Conservation (phyloP, 2,329 filamentous ascomycete species). For the Elsinoe batatas region DNA sequence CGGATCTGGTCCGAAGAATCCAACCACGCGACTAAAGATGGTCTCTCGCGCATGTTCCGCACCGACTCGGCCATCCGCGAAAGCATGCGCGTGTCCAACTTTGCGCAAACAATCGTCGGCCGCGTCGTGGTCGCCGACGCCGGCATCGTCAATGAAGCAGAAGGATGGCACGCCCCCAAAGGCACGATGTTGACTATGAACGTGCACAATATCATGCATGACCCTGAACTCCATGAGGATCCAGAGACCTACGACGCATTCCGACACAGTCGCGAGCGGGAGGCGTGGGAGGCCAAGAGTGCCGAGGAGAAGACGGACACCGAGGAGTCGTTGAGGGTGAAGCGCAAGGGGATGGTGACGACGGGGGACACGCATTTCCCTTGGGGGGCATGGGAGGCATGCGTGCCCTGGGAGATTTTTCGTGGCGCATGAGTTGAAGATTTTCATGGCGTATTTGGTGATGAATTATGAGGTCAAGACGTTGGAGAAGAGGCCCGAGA, state of each 20-base stretch:
- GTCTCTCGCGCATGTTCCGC: conserved; percentile 20
- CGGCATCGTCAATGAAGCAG: conserved; percentile 21
- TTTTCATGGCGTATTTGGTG: conserved; percentile 29
- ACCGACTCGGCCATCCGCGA: conserved; percentile 26
- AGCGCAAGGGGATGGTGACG: conserved; percentile 20
- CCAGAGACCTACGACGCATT: conserved; percentile 25
- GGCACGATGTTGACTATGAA: conserved; percentile 20
- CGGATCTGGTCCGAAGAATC: conserved; percentile 15
- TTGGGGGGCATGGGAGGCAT: conserved; percentile 25
- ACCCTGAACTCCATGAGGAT: conserved; percentile 23
- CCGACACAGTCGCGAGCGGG: conserved; percentile 22
- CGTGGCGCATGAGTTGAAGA: conserved; percentile 29
- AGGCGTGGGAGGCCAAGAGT: conserved; percentile 18
- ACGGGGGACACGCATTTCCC: conserved; percentile 23
- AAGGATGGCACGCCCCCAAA: conserved; percentile 20
- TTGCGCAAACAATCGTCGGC: conserved; percentile 18
- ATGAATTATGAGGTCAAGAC: conserved; percentile 30
- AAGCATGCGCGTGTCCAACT: conserved; percentile 22
- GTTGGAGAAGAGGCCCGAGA: conserved; percentile 22
- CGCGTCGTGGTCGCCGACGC: conserved; percentile 22
- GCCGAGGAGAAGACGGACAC: conserved; percentile 13
- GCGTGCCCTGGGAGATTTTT: conserved; percentile 32
- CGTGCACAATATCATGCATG: conserved; percentile 22
- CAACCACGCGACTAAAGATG: conserved; percentile 20
- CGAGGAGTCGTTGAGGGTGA: conserved; percentile 19